A percentile compares a stretch with the other conserved stretches of the same genome.
Evolutionary conservation across 2,329 filamentous ascomycete species (phyloP).

Genomic region (Aspergillus quadricinctus): DNA sequence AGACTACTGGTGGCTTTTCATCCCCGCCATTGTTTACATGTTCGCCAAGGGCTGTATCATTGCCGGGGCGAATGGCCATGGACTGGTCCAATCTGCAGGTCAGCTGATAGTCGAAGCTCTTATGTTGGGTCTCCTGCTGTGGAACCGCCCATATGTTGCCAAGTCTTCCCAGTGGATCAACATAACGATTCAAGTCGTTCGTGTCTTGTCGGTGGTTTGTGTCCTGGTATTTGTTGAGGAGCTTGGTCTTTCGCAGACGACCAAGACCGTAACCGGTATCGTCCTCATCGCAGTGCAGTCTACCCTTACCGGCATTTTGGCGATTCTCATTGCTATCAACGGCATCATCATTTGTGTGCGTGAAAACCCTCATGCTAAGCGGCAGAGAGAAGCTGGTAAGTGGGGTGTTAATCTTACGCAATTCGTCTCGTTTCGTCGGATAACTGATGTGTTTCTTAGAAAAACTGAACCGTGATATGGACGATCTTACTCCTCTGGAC

Average conservation of each 20-base stretch:
- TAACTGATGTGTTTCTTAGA: constrained; percentile 48
- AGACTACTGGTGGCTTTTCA: constrained; percentile 94
- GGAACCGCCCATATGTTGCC: constrained; percentile 80
- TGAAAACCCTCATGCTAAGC: constrained; percentile 84
- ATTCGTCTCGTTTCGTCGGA: constrained; percentile 10
- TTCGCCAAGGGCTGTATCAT: constrained; percentile 84
- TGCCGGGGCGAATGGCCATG: constrained; percentile 79
- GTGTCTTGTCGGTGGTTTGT: constrained; percentile 81
- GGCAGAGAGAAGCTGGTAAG: constrained; percentile 85
- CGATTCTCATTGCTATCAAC: constrained; percentile 84
- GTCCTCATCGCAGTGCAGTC: constrained; percentile 90
- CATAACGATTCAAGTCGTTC: constrained; percentile 82
- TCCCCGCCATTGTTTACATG: constrained; percentile 84
- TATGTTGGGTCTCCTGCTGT: constrained; percentile 75
- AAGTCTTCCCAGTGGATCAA: constrained; percentile 90
- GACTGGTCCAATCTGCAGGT: constrained; percentile 71
- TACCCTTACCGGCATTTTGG: constrained; percentile 73
- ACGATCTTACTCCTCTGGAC: constrained; percentile 80
- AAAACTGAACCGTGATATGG: constrained; percentile 70
- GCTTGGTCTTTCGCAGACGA: constrained; percentile 82
- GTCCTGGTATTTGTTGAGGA: constrained; percentile 93
- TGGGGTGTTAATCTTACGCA: constrained; percentile 11
- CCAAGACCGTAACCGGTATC: constrained; percentile 90
- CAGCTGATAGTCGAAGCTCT: constrained; percentile 77
- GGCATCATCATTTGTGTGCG: constrained; percentile 77